Evolutionary conservation across 345 rosid genomes (phyloP), one percentile per base, ranked within the genome.

Genomic region (Populus simonii): DNA sequence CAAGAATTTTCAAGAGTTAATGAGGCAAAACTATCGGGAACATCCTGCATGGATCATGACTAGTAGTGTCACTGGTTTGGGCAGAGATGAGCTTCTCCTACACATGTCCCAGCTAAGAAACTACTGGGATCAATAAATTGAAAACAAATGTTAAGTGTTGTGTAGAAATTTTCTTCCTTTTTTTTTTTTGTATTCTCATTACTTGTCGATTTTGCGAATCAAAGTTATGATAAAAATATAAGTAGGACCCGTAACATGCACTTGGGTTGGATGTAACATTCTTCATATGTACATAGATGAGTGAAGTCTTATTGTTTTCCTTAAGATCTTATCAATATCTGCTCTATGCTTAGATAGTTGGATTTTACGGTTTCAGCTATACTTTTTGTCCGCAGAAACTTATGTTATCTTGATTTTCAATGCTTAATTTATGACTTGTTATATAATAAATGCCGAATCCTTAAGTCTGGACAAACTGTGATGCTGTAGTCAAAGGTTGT

Each of bases 41-140:
- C 94, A 90, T 77, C 95, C 97, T 35, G 91, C 97, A 1, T 93
- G 99, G 97, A 93, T 96, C 85, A 83, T 93, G 96, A 96, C 96
- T 0, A 96, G 98, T 82, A 92, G 98, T 74, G 93, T 92, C 45
- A 93, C 91, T 0, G 89, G 93, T 69, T 86, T 92, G 75, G 97
- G 94, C 49, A 90, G 98, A 83, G 97, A 92, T 68, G 97, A 96
- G 84, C 99, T 96, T 83, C 93, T 93, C 11, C 91, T 95, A 45
- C 99, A 93, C 49, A 87, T 95, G 89, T 95, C 98, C 41, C 94
- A 91, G 78, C 80, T 89, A 20, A 85, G 94, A 73, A 91, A 91
- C 82, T 87, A 83, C 79, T 85, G 78, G 80, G 82, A 78, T 79
- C 85, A 82, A 27, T 82, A 72, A 10, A 78, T 47, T 47, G 51